A percentile compares a stretch with the other conserved stretches of the same genome.
phyloP scores from a whole-genome alignment of 2,329 filamentous ascomycete species.

The Pestalotiopsis sp. region DNA sequence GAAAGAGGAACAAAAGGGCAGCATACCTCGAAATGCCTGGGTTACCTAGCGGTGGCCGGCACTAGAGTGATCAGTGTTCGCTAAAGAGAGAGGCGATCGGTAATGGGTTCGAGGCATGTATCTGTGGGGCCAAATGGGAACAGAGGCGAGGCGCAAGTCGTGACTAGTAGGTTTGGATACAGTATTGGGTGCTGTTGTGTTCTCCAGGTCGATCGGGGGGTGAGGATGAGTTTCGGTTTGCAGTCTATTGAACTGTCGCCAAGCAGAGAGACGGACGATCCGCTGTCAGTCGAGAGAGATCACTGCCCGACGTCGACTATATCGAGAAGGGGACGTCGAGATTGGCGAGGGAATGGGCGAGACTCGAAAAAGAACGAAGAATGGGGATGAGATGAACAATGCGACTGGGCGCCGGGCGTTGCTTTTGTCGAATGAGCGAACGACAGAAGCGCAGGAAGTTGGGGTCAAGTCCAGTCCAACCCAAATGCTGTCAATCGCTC shows the following conservation, averaged over 20 bases:
- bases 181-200: neutral
- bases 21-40: slow-evolving; percentile 3
- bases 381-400: slow-evolving; percentile 1
- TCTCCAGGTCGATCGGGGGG: neutral
- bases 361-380: slow-evolving; percentile 8
- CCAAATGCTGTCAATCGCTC: neutral
- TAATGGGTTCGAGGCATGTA: slow-evolving; percentile 6
- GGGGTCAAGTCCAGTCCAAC: neutral
- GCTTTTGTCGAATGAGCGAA: slow-evolving; percentile 8
- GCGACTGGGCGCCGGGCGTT: slow-evolving; percentile 4
- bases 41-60: neutral
- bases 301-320: neutral
- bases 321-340: neutral
- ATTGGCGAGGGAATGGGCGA: neutral
- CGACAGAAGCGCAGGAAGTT: neutral
- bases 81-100: neutral
- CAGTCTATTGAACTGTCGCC: too few species aligned
- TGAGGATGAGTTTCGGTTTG: neutral
- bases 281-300: neutral
- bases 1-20: neutral
- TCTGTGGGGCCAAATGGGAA: neutral
- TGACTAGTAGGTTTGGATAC: neutral
- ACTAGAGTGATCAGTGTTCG: neutral
- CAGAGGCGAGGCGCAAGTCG: neutral
- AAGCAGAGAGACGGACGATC: neutral